A percentile compares a stretch with the other conserved stretches of the same genome.
phyloP scores from a whole-genome alignment of 2,329 filamentous ascomycete species.

The Bimuria novae-zelandiae region DNA sequence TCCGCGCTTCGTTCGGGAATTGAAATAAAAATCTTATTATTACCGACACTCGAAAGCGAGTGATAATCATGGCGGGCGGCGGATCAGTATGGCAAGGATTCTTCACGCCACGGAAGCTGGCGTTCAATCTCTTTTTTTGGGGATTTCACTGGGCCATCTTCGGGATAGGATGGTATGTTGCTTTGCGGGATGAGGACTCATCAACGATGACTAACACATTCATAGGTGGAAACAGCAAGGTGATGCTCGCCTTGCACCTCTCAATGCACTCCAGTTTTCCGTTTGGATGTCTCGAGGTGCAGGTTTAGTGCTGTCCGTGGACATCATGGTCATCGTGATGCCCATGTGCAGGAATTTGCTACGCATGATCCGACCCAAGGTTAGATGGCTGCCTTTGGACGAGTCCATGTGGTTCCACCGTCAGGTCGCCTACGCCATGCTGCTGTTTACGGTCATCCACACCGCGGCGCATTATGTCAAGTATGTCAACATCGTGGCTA shows the following conservation, averaged over 20 bases:
- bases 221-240: slow-evolving; percentile 77
- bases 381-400: slow-evolving; percentile 88
- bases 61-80: slow-evolving; percentile 17
- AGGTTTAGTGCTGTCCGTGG: slow-evolving; percentile 80
- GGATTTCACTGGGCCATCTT: slow-evolving; percentile 78
- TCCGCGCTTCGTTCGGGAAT: slow-evolving; percentile 14
- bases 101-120: slow-evolving; percentile 70
- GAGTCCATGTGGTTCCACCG: slow-evolving; percentile 97
- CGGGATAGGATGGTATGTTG: slow-evolving; percentile 77
- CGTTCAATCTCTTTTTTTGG: slow-evolving; percentile 85
- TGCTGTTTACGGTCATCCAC: slow-evolving; percentile 81
- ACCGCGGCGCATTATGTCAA: slow-evolving; percentile 90
- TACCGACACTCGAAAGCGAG: slow-evolving; percentile 7
- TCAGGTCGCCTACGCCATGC: slow-evolving; percentile 86
- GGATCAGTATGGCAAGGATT: slow-evolving; percentile 21
- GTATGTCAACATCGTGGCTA: slow-evolving; percentile 53
- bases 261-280: slow-evolving; percentile 83
- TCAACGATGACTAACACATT: slow-evolving; percentile 25
- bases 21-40: slow-evolving; percentile 16
- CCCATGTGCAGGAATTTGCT: slow-evolving; percentile 94
- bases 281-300: slow-evolving; percentile 97
- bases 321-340: slow-evolving; percentile 84
- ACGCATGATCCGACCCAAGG: slow-evolving; percentile 80
- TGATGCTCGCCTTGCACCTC: slow-evolving; percentile 70
- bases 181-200: not conserved